Base-by-base conservation (phyloP, 768 basidiomycete species). In the Candolleomyces aberdarensis region DNA sequence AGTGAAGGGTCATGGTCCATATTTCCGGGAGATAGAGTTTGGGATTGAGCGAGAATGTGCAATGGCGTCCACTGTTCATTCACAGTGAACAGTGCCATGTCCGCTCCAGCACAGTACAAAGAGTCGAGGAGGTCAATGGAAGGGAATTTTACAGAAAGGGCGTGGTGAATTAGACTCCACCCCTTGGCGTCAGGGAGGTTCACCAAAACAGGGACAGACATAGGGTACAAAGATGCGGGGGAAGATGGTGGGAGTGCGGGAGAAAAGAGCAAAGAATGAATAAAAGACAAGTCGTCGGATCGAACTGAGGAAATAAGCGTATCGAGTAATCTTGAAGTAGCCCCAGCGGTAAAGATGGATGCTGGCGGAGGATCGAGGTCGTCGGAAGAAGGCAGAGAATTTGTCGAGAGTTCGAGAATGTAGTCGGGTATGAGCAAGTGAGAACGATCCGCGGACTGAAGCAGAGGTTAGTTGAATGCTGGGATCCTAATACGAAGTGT, bases 61-160 rank as follows among this genome's bases (percentile, higher is more conserved):
- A 91, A 81, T 6, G 84, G 83, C 0, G 88, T 89, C 64, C 81
- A 85, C 61, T 88, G 83, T 68, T 87, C 83, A 59, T 79, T 68
- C 17, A 76, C 72, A 2, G 89, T 91, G 71, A 89, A 91, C 31
- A 91, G 75, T 51, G 87, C 80, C 62, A 88, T 73, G 65, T 92
- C 90, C 20, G 89, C 88, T 50, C 91, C 91, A 39, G 89, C 90
- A 61, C 82, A 85, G 65, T 89, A 91, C 43, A 92, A 76, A 26
- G 84, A 80, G 63, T 92, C 89, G 61, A 92, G 76, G 57, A 87
- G 76, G 58, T 85, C 80, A 47, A 83, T 73, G 13, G 84, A 87
- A 3, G 87, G 89, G 22, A 74, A 72, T 56, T 75, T 80, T 58
- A 81, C 85, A 68, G 87, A 89, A 26, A 60, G 36, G 7, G 62